Conservation (phyloP, 495 filamentous ascomycete species). For the Penicillium angulare region DNA sequence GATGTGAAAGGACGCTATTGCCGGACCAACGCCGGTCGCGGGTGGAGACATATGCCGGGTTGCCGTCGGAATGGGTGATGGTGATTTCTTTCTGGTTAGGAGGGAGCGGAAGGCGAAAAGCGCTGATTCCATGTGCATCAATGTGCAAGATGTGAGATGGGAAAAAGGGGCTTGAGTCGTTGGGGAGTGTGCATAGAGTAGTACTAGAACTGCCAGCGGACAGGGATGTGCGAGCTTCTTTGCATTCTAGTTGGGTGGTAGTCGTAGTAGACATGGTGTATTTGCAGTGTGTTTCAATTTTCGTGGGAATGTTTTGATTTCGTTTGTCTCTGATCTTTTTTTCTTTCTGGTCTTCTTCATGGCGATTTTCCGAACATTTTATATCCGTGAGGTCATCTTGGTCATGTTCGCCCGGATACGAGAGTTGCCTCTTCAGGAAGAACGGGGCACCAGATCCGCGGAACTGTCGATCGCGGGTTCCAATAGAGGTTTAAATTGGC, state of each 20-base stretch:
- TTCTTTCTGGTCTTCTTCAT: not conserved
- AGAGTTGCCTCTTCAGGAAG: conserved; percentile 21
- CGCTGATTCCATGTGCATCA: conserved; percentile 41
- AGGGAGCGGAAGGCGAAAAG: conserved; percentile 44
- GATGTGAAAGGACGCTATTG: conserved; percentile 29
- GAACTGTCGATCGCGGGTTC: conserved; percentile 2
- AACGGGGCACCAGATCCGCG: not conserved
- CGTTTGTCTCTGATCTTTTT: not conserved
- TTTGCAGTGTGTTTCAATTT: not conserved
- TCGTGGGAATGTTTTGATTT: too few species aligned
- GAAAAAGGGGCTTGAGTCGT: conserved; percentile 6
- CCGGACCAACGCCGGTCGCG: conserved; percentile 45
- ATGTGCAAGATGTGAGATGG: conserved; percentile 37
- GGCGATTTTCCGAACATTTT: not conserved
- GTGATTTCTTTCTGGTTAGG: conserved; percentile 41
- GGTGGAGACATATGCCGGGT: conserved; percentile 38
- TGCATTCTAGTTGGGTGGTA: conserved; percentile 4
- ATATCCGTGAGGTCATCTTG: conserved; percentile 1
- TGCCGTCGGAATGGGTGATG: conserved; percentile 37
- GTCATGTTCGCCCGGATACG: conserved; percentile 16
- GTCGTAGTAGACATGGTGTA: conserved; percentile 2
- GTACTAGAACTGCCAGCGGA: conserved; percentile 11
- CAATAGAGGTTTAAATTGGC: not conserved
- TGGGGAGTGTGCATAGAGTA: conserved; percentile 1
- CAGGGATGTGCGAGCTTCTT: conserved; percentile 10